These are phyloP conservation scores for Chlorella sp. DNA, from an alignment of 139 green algal genomes.

Conservation along the genomic window DNA sequence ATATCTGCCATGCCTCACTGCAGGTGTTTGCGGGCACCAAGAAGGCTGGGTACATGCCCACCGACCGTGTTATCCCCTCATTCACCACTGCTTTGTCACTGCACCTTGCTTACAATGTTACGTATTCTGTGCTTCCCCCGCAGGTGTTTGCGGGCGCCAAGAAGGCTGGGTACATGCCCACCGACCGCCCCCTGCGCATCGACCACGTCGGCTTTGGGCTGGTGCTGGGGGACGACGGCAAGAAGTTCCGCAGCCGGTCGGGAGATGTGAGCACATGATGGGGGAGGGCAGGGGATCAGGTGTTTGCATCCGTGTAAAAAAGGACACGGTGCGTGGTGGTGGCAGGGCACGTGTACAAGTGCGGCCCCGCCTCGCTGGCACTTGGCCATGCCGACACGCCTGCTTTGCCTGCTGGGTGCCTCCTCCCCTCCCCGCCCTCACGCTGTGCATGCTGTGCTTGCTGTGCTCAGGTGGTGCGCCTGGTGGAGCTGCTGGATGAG, in stretches of 20 bases:
- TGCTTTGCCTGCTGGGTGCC: neutral
- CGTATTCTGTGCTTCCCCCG: neutral
- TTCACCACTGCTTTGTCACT: too few species aligned
- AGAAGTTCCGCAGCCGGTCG: conserved; percentile 81
- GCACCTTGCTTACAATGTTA: too few species aligned
- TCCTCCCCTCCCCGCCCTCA: neutral
- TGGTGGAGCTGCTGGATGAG: conserved; percentile 98
- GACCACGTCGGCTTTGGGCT: conserved; percentile 97
- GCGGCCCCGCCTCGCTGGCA: too few species aligned
- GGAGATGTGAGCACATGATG: conserved; percentile 59
- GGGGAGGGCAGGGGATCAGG: too few species aligned
- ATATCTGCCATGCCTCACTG: neutral
- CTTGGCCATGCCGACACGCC: conserved; percentile 18
- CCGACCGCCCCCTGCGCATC: conserved; percentile 59
- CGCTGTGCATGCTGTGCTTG: neutral
- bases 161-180: conserved; percentile 73
- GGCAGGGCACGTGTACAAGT: too few species aligned
- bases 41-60: conserved; percentile 73
- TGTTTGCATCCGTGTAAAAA: too few species aligned
- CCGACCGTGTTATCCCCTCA: too few species aligned
- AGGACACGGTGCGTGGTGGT: too few species aligned
- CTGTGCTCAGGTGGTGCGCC: conserved; percentile 74
- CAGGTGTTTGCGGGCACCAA: conserved; percentile 83
- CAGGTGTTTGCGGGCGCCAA: conserved; percentile 83
- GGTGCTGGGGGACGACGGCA: conserved; percentile 97